Evolutionary conservation across 257 asterid species (phyloP), one percentile per base, ranked within the genome.

Genomic region (Ballota nigra): DNA sequence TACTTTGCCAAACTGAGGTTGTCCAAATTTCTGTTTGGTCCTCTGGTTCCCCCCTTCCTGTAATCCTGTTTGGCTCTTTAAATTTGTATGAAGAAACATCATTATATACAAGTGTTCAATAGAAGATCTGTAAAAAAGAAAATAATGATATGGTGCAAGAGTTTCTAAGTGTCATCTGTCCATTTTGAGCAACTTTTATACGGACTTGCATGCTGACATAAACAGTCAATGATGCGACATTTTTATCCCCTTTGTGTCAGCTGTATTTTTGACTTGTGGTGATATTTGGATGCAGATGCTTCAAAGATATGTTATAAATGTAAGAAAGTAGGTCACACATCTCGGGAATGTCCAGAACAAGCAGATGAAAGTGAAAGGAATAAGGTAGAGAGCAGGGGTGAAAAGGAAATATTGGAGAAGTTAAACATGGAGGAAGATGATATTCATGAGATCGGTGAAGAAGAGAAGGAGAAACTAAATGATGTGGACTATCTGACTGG

Each of bases 401-500:
- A 77, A 24, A 57, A 75, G 53, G 86, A 82, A 70, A 74, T 78
- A 47, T n/a, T 47, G 85, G 99, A 94, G 81, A 86, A 51, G 81
- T 84, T 88, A 77, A 71, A 78, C 70, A 94, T 94, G 97, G 99
- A 91, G 77, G 99, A 94, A 81, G 98, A 91, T 43, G 99, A 94
- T 75, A 86, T 94, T 76, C 84, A 91, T 31, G 99, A 94, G 87
- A 94, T 94, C 24, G 97, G 95, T 58, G 99, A 91, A 84, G 99
- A 94, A 77, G 99, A 94, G 88, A 94, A 78, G 74, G 97, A 68
- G 75, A 91, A 92, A 78, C 78, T 91, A 62, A 89, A 86, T 36
- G 99, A 94, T 56, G 89, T 86, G 67, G 99, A 94, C 80, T 94
- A 89, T 79, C 84, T 94, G 82, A 94, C 99, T 20, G 99, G 99